Evolutionary conservation across 495 filamentous ascomycete species (phyloP), one percentile per base, ranked within the genome.

Genomic region (Penicillium egyptiacum): DNA sequence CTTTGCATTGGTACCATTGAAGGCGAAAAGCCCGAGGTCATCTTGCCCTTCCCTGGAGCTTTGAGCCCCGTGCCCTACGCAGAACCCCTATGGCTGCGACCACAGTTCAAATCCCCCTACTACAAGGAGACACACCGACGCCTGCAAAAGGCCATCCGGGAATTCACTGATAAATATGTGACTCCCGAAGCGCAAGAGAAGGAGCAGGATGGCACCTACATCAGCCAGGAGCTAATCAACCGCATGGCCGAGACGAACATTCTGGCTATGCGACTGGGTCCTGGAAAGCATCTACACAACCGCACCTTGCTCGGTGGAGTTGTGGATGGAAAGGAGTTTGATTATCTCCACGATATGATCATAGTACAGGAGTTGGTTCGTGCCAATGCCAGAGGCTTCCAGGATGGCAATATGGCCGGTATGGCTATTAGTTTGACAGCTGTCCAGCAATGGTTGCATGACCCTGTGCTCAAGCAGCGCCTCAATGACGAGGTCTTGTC

Each of bases 341-440:
- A 96, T 70, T 91, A 92, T 70, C 87, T 96, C 70, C 89, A 93
- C 73, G 90, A 93, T 70, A 67, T 94, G 67, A 83, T 94, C 59
- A 75, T 87, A 14, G 73, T 78, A 25, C 91, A 96, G 74, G 90
- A 96, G 71, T 70, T 87, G 61, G 81, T 81, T 11, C 82, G 90
- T 57, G 70, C 81, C 20, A 89, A 86, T 67, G 86, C 85, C 40
- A 75, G 89, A 60, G 89, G 86, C 67, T 85, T 81, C 62, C 74
- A 79, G 53, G 82, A 85, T 64, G 81, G 80, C 5, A 83, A 83
- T 58, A 80, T 83, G 80, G 86, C 88, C 12, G 90, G 90, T 48
- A 91, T 94, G 89, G 81, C 86, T 37, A 96, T 96, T 61, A 86
- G 85, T 60, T 76, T 96, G 49, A 91, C 90, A 0, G 90, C 89